phyloP scores from a whole-genome alignment of 306 rosid species.

The Pachyrhizus erosus region DNA sequence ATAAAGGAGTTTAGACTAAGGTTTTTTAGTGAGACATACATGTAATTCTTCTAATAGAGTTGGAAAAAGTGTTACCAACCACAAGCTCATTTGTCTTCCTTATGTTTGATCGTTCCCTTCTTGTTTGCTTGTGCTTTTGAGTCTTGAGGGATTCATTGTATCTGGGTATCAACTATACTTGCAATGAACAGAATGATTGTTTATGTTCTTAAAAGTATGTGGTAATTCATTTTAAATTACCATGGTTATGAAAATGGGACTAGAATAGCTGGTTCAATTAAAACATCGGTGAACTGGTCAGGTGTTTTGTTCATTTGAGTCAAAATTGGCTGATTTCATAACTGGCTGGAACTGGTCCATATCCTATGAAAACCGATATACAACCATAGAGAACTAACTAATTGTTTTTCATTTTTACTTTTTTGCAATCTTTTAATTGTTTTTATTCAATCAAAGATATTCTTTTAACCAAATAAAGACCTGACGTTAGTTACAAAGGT shows the following conservation, averaged over 20 bases:
- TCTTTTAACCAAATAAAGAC: not conserved
- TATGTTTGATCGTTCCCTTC: not conserved
- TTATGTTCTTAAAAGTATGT: not conserved
- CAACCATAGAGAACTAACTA: not conserved
- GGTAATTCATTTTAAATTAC: not conserved
- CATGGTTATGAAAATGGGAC: not conserved
- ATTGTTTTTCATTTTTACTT: too few relatives aligned
- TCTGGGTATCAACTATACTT: not conserved
- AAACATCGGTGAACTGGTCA: not conserved
- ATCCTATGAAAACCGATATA: not conserved
- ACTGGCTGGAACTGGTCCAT: not conserved
- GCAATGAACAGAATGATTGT: not conserved
- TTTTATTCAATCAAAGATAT: not conserved
- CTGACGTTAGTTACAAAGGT: not conserved
- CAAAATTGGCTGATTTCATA: not conserved
- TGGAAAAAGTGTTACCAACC: not conserved
- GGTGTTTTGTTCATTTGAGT: not conserved
- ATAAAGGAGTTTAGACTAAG: not conserved
- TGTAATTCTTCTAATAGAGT: not conserved
- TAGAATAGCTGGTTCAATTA: not conserved
- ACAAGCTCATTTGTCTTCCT: not conserved
- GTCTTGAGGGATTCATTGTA: not conserved
- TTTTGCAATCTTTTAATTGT: not conserved
- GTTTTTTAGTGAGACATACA: not conserved
- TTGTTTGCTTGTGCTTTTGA: not conserved